These are phyloP conservation scores for Globisporangium alternatum DNA, from an alignment of 352 stramenopile species.

Conservation along the genomic window DNA sequence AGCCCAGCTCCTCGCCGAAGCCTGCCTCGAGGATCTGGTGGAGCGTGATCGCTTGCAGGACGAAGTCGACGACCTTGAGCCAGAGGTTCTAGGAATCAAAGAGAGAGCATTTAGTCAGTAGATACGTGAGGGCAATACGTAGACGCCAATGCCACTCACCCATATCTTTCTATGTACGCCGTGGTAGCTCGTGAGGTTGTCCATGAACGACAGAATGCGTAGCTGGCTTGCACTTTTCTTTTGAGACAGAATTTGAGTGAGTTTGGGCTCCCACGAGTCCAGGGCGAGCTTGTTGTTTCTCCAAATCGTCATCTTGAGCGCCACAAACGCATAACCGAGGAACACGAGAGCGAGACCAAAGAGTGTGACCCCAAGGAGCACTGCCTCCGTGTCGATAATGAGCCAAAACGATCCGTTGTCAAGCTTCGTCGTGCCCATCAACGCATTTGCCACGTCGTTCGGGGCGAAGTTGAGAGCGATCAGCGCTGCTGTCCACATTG, in stretches of 20 bases:
- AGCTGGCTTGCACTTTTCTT: neutral
- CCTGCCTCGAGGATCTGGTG: constrained; percentile 24
- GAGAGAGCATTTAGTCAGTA: neutral
- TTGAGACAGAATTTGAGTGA: neutral
- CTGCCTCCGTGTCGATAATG: constrained; percentile 9
- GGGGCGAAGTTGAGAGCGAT: neutral
- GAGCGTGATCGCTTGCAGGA: constrained; percentile 22
- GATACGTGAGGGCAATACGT: neutral
- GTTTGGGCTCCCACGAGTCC: neutral
- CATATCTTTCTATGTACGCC: constrained; percentile 7
- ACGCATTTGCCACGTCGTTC: neutral
- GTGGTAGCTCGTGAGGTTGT: constrained; percentile 1
- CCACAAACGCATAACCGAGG: neutral
- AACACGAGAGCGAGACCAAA: neutral
- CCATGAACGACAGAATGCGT: neutral
- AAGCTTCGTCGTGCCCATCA: constrained; percentile 11
- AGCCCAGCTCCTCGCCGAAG: constrained; percentile 12
- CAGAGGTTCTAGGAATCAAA: constrained; percentile 22
- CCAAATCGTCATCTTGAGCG: neutral
- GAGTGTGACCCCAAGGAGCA: neutral
- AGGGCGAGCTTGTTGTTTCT: neutral
- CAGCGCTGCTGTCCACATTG: neutral
- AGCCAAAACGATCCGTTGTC: constrained; percentile 17
- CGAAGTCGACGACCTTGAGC: constrained; percentile 26
- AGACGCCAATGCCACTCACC: neutral